Evolutionary conservation across 306 rosid genomes (phyloP).

Genomic region (Cucurbita moschata): DNA sequence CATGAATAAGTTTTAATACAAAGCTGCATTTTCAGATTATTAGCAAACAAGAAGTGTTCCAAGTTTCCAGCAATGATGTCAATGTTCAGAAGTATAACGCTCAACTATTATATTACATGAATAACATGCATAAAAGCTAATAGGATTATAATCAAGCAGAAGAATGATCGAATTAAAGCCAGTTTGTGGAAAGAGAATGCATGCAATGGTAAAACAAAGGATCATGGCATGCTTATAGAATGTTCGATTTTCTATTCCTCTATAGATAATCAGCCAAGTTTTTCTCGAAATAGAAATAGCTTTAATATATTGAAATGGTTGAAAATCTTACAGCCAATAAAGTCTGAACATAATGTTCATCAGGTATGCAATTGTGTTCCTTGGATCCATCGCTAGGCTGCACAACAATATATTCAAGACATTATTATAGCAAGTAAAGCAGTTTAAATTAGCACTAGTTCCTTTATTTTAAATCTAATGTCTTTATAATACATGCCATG

Average conservation of each 20-base stretch:
- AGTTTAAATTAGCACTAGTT: background rate
- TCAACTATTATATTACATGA: background rate
- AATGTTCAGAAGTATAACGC: background rate
- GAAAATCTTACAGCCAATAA: slow-evolving; percentile 64
- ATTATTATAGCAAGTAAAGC: background rate
- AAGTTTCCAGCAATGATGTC: background rate
- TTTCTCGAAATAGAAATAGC: background rate
- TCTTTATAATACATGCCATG: background rate
- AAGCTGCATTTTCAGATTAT: background rate
- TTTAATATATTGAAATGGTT: background rate
- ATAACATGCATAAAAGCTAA: background rate
- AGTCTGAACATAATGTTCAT: slow-evolving; percentile 93
- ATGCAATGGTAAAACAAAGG: background rate
- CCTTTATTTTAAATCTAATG: background rate
- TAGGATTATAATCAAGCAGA: background rate
- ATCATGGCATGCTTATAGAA: background rate
- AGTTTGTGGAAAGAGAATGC: background rate
- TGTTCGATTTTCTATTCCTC: background rate
- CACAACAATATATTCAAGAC: slow-evolving; percentile 14
- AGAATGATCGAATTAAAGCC: background rate
- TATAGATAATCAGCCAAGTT: background rate
- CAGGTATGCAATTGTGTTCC: slow-evolving; percentile 93
- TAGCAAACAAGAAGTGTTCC: background rate
- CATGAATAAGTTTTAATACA: background rate
- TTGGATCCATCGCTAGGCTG: slow-evolving; percentile 79